phyloP scores from a whole-genome alignment of 371 early-diverging fungal genomes.

The Syncephalastrum contaminatum region DNA sequence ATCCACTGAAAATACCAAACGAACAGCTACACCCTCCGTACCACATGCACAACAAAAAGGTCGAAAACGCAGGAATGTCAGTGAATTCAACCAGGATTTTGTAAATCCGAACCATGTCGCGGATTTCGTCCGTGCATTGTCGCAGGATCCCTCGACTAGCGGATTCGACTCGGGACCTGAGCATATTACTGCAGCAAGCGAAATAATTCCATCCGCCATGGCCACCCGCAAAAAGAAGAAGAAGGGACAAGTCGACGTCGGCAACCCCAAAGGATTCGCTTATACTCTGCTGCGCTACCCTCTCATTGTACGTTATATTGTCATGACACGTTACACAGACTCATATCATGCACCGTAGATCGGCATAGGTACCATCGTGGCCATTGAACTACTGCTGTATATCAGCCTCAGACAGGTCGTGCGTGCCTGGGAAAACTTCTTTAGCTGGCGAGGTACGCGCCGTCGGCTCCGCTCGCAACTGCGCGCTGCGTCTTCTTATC shows the following conservation, averaged over 20 bases:
- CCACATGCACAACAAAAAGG: too few species aligned
- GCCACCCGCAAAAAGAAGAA: slow-evolving; percentile 20
- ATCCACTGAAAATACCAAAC: too few species aligned
- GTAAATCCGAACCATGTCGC: slow-evolving; percentile 53
- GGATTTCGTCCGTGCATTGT: slow-evolving; percentile 50
- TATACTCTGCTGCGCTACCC: slow-evolving; percentile 61
- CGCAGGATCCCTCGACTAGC: slow-evolving; percentile 28
- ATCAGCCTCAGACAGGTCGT: slow-evolving; percentile 71
- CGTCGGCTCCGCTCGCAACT: slow-evolving; percentile 49
- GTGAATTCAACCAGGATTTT: slow-evolving; percentile 34
- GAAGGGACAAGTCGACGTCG: slow-evolving; percentile 24
- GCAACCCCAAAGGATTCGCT: slow-evolving; percentile 44
- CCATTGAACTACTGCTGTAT: slow-evolving; percentile 70
- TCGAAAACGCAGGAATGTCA: too few species aligned
- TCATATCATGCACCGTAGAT: slow-evolving; percentile 33
- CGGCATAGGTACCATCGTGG: slow-evolving; percentile 58
- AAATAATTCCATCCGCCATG: slow-evolving; percentile 43
- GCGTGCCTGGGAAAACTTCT: slow-evolving; percentile 68
- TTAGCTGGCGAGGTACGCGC: slow-evolving; percentile 66
- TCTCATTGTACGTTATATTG: slow-evolving; percentile 49
- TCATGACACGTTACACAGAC: background rate
- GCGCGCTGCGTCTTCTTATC: slow-evolving; percentile 54
- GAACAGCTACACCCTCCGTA: too few species aligned
- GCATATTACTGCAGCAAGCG: slow-evolving; percentile 51
- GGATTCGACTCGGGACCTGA: slow-evolving; percentile 40